A percentile compares a stretch with the other conserved stretches of the same genome.
Conservation (phyloP, 2,329 filamentous ascomycete genomes). For the Ophiocordyceps camponoti-saundersi region DNA sequence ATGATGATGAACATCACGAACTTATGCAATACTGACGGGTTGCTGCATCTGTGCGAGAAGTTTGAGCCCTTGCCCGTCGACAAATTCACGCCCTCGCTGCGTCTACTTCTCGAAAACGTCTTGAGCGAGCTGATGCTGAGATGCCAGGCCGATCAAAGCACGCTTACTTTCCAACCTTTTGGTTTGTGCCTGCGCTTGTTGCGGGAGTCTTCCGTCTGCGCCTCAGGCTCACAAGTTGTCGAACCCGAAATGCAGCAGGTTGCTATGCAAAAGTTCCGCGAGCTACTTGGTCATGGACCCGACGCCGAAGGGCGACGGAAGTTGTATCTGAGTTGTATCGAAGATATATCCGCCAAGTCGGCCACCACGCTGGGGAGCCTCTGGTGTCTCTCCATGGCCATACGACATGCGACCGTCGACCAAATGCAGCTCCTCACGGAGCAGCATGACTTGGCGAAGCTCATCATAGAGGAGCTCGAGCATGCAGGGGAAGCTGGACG, state of each 20-base stretch:
- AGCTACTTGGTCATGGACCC: conserved; percentile 40
- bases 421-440: conserved; percentile 41
- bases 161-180: conserved; percentile 25
- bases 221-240: conserved; percentile 34
- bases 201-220: conserved; percentile 48
- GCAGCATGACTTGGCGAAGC: conserved; percentile 41
- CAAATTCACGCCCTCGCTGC: conserved; percentile 42
- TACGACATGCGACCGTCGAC: conserved; percentile 24
- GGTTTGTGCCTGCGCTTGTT: conserved; percentile 48
- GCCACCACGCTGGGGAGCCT: conserved; percentile 55
- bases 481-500: conserved; percentile 23
- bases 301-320: conserved; percentile 35
- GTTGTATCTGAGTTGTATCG: conserved; percentile 50
- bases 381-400: conserved; percentile 38
- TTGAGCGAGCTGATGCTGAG: conserved; percentile 31
- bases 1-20: conserved; percentile 38
- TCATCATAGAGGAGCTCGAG: conserved; percentile 50
- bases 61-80: conserved; percentile 46
- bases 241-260: conserved; percentile 46
- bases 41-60: conserved; percentile 56
- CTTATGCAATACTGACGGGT: conserved; percentile 27
- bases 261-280: conserved; percentile 41
- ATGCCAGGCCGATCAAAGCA: conserved; percentile 16
- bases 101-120: conserved; percentile 42
- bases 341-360: conserved; percentile 48